phyloP scores from a whole-genome alignment of 2,329 filamentous ascomycete genomes.

The Penicillium sp. region DNA sequence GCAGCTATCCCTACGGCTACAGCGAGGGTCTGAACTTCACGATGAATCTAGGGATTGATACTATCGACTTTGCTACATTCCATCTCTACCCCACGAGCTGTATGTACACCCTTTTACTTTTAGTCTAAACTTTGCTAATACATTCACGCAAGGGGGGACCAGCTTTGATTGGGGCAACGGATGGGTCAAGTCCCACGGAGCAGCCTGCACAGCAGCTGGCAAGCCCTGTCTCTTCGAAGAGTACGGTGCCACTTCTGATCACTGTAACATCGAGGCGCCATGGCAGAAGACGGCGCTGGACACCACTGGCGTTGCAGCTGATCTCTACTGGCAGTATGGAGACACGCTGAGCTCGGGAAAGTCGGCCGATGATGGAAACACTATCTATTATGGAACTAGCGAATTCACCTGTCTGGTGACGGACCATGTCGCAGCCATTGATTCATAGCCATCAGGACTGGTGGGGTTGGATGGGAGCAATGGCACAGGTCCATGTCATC shows the following conservation, averaged over 20 bases:
- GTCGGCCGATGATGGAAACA: constrained; percentile 27
- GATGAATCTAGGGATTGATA: constrained; percentile 45
- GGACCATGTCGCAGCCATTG: constrained; percentile 21
- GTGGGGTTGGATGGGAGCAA: too few species aligned
- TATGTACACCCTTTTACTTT: constrained; percentile 15
- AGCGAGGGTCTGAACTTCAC: constrained; percentile 47
- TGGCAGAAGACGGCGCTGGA: constrained; percentile 33
- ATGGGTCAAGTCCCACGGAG: constrained; percentile 43
- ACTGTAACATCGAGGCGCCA: constrained; percentile 23
- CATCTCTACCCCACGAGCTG: constrained; percentile 46
- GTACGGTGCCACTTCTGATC: constrained; percentile 28
- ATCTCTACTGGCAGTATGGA: constrained; percentile 36
- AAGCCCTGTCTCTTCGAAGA: constrained; percentile 39
- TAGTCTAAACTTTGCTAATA: neutral
- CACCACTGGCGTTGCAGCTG: constrained; percentile 28
- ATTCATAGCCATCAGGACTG: neutral
- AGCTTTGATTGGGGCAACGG: constrained; percentile 38
- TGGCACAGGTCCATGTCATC: neutral
- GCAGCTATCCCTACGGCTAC: constrained; percentile 46
- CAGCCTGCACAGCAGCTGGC: constrained; percentile 29
- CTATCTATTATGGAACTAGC: constrained; percentile 26
- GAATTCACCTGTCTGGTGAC: constrained; percentile 29
- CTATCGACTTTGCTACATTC: constrained; percentile 50
- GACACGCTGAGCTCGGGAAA: constrained; percentile 24
- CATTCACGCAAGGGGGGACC: constrained; percentile 25